Percentiles rank a stretch among this genome's conserved stretches.
Evolutionary conservation across 2,329 filamentous ascomycete genomes (phyloP).

Genomic region (Neofusicoccum cordaticola): DNA sequence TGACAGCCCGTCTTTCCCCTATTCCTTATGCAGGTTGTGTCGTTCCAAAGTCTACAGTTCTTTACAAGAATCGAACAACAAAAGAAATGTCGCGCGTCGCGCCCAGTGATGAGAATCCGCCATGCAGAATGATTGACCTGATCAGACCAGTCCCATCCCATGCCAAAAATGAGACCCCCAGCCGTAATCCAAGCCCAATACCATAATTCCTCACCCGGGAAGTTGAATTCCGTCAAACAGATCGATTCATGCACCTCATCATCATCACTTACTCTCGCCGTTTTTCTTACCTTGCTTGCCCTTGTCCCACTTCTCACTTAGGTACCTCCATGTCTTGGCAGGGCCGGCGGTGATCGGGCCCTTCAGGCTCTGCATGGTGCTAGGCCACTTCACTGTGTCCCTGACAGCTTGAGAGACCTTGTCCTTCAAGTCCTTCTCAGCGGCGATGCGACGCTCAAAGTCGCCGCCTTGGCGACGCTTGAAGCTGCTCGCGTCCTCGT

Average conservation of each 20-base stretch:
- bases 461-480: conserved; percentile 73
- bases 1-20: neutral
- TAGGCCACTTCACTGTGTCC: conserved; percentile 89
- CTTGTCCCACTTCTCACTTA: conserved; percentile 69
- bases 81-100: neutral
- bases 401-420: conserved; percentile 75
- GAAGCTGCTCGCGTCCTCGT: conserved; percentile 64
- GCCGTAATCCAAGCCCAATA: neutral
- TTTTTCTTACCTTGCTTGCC: conserved; percentile 22
- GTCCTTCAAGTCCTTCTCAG: conserved; percentile 64
- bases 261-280: neutral
- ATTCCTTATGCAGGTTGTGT: neutral
- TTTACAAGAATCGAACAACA: neutral
- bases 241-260: neutral
- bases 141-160: neutral
- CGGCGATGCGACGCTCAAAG: conserved; percentile 84
- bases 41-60: neutral
- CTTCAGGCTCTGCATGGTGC: conserved; percentile 83
- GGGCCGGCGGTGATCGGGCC: conserved; percentile 76
- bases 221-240: neutral
- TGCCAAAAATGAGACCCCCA: neutral
- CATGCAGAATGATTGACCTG: neutral
- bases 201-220: neutral
- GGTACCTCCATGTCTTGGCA: conserved; percentile 67
- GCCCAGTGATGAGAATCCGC: neutral